Evolutionary conservation across 1,284 basidiomycete species (phyloP).

Genomic region (Stereum hirsutum): DNA sequence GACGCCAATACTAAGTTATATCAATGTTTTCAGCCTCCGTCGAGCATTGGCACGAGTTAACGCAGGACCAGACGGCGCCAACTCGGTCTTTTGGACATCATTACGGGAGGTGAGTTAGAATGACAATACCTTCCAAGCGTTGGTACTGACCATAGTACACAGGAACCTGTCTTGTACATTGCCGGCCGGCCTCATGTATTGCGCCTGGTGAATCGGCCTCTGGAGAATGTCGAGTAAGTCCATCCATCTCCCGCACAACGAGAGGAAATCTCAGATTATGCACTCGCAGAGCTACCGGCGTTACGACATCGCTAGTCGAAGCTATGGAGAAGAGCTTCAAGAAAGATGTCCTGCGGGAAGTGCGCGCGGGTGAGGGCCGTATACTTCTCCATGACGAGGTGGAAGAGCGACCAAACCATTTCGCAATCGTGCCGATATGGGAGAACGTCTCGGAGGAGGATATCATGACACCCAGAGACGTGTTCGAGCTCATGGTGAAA

Average conservation of each 20-base stretch:
- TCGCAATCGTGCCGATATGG: slow-evolving; percentile 85
- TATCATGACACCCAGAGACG: slow-evolving; percentile 90
- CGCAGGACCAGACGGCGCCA: slow-evolving; percentile 64
- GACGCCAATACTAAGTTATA: slow-evolving; percentile 12
- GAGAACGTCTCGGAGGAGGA: slow-evolving; percentile 79
- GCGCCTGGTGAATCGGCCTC: slow-evolving; percentile 80
- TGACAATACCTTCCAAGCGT: slow-evolving; percentile 4
- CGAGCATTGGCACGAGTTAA: slow-evolving; percentile 77
- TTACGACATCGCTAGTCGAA: slow-evolving; percentile 89
- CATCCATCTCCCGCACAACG: not conserved
- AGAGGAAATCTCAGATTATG: not conserved
- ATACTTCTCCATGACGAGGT: slow-evolving; percentile 94
- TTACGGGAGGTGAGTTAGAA: slow-evolving; percentile 60
- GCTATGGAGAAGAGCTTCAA: slow-evolving; percentile 90
- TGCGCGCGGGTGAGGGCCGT: slow-evolving; percentile 66
- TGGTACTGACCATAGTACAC: slow-evolving; percentile 5
- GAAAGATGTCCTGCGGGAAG: slow-evolving; percentile 80
- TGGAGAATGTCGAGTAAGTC: slow-evolving; percentile 88
- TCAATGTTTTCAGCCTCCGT: slow-evolving; percentile 47
- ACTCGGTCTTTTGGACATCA: slow-evolving; percentile 84
- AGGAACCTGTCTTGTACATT: slow-evolving; percentile 94
- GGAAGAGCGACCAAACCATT: slow-evolving; percentile 86
- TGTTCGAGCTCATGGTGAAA: slow-evolving; percentile 61
- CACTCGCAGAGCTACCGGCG: slow-evolving; percentile 74
- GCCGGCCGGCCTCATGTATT: slow-evolving; percentile 89